Percentiles rank a stretch among this genome's conserved stretches.
These are phyloP conservation scores for Somion occarium DNA, from an alignment of 1,284 basidiomycete genomes.

Conservation along the genomic window DNA sequence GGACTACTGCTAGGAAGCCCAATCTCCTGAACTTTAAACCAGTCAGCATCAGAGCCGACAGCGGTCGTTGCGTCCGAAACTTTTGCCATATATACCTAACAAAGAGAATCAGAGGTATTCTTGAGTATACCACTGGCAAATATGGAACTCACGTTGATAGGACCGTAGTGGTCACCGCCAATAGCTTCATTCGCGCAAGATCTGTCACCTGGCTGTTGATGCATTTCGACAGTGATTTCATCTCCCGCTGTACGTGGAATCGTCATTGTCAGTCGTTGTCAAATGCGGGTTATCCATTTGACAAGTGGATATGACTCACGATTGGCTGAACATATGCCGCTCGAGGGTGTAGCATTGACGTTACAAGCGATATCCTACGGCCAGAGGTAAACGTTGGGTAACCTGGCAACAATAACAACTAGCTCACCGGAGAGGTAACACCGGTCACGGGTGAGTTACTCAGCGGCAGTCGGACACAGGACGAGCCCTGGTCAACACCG, in stretches of 20 bases:
- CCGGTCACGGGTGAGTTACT: constrained; percentile 44
- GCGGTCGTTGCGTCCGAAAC: constrained; percentile 43
- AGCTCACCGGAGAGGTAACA: background rate
- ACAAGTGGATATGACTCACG: constrained; percentile 25
- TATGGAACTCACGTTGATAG: background rate
- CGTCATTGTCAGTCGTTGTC: background rate
- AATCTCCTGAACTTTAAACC: constrained; percentile 51
- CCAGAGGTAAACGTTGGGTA: background rate
- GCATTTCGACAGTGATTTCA: constrained; percentile 47
- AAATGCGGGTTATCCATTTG: background rate
- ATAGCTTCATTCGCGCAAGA: constrained; percentile 43
- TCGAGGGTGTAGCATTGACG: constrained; percentile 5
- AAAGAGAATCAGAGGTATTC: background rate
- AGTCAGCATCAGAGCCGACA: constrained; percentile 35
- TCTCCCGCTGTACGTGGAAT: constrained; percentile 36
- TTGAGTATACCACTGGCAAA: background rate
- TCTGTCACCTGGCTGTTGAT: constrained; percentile 45
- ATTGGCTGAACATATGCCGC: constrained; percentile 28
- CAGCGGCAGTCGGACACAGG: constrained; percentile 39
- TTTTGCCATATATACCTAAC: constrained; percentile 25
- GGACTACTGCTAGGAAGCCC: constrained; percentile 36
- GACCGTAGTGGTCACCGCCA: constrained; percentile 23
- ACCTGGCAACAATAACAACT: background rate
- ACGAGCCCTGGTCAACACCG: constrained; percentile 19
- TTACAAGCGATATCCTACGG: constrained; percentile 46